phyloP scores from a whole-genome alignment of 345 rosid species.

The Conringia planisiliqua region DNA sequence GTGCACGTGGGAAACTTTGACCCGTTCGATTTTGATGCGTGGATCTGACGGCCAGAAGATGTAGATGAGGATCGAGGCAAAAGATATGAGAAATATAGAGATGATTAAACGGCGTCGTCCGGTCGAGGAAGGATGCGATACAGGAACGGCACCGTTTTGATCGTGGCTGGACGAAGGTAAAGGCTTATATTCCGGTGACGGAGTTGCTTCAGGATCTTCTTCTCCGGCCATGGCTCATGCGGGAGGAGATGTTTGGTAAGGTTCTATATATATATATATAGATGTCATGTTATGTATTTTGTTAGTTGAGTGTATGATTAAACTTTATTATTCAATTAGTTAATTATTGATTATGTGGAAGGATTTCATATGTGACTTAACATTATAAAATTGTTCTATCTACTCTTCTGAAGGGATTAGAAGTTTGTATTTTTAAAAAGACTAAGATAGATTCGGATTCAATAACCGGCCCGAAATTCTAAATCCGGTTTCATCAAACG shows the following conservation, averaged over 20 bases:
- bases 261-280: slow-evolving; percentile 22
- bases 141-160: slow-evolving; percentile 31
- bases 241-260: slow-evolving; percentile 17
- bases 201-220: slow-evolving; percentile 29
- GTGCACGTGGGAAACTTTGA: slow-evolving; percentile 47
- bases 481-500: neutral
- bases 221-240: slow-evolving; percentile 17
- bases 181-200: slow-evolving; percentile 15
- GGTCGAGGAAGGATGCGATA: slow-evolving; percentile 15
- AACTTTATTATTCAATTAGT: neutral
- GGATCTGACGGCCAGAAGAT: slow-evolving; percentile 81
- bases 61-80: slow-evolving; percentile 39
- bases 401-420: neutral
- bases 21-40: slow-evolving; percentile 44
- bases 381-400: neutral
- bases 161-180: neutral
- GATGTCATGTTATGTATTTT: neutral
- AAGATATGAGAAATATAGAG: slow-evolving; percentile 35
- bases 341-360: neutral
- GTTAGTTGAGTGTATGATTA: neutral
- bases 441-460: neutral
- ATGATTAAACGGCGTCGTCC: slow-evolving; percentile 31
- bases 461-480: neutral
- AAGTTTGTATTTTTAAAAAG: neutral
- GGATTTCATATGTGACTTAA: neutral